A percentile compares a stretch with the other conserved stretches of the same genome.
Conservation (phyloP, 495 filamentous ascomycete species). For the Cercophora samala region DNA sequence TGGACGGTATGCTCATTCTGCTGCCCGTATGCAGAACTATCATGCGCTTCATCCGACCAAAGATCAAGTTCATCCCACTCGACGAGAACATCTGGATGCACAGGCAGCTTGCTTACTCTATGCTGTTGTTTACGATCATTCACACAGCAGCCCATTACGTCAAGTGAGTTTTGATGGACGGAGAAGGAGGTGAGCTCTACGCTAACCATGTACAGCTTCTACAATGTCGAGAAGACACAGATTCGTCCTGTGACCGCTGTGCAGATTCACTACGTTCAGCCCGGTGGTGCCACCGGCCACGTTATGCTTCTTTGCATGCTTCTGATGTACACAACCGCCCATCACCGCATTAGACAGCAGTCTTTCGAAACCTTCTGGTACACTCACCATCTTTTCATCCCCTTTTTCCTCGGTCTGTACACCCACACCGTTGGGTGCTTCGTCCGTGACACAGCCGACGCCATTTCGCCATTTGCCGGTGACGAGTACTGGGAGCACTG, state of each 20-base stretch:
- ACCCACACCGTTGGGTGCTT: slow-evolving; percentile 97
- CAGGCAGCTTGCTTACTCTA: slow-evolving; percentile 85
- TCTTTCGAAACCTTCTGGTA: slow-evolving; percentile 99
- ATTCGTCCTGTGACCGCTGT: slow-evolving; percentile 76
- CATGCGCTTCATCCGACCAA: slow-evolving; percentile 77
- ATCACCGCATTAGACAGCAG: slow-evolving; percentile 90
- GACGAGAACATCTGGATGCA: slow-evolving; percentile 98
- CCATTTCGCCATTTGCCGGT: slow-evolving; percentile 81
- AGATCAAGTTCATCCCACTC: slow-evolving; percentile 81
- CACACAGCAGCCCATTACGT: slow-evolving; percentile 86
- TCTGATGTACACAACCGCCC: slow-evolving; percentile 95
- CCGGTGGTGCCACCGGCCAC: slow-evolving; percentile 92
- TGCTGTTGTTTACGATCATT: slow-evolving; percentile 76
- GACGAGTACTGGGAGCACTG: slow-evolving; percentile 85
- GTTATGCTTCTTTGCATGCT: slow-evolving; percentile 99
- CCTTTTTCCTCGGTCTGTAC: slow-evolving; percentile 89
- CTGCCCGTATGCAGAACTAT: slow-evolving; percentile 93
- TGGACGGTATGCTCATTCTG: slow-evolving; percentile 84
- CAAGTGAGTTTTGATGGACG: slow-evolving; percentile 61
- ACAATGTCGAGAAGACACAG: slow-evolving; percentile 85
- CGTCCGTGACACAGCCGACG: slow-evolving; percentile 69
- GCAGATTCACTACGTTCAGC: slow-evolving; percentile 88
- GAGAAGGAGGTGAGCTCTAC: slow-evolving; percentile 15
- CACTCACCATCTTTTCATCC: slow-evolving; percentile 95
- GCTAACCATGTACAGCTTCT: slow-evolving; percentile 63